Evolutionary conservation across 768 basidiomycete genomes (phyloP).

Genomic region (Lactarius psammicola): DNA sequence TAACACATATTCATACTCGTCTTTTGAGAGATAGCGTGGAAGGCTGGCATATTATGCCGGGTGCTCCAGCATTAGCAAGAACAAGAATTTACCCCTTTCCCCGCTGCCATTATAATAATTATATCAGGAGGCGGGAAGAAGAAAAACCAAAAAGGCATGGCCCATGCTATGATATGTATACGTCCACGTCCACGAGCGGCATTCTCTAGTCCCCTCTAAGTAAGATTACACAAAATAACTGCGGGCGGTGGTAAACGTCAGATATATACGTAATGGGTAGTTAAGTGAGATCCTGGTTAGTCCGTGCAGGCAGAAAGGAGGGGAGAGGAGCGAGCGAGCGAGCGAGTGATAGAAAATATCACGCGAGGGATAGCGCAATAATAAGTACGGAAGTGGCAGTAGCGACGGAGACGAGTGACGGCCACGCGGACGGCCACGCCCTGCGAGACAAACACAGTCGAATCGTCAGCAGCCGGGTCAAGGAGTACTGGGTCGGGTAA

Average conservation of each 20-base stretch:
- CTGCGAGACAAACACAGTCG: background rate
- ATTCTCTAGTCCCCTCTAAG: conserved; percentile 12
- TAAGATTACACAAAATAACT: conserved; percentile 17
- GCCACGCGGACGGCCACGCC: background rate
- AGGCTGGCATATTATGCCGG: too few species aligned
- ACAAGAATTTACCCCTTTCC: background rate
- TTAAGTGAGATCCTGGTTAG: conserved; percentile 10
- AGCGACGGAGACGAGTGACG: background rate
- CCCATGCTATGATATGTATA: background rate
- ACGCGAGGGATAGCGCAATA: conserved; percentile 11
- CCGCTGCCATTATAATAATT: background rate
- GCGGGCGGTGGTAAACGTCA: conserved; percentile 4
- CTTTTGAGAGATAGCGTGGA: too few species aligned
- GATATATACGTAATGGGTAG: background rate
- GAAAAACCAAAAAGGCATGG: background rate
- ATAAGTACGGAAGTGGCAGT: background rate
- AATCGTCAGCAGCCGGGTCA: background rate
- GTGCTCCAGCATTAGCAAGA: background rate
- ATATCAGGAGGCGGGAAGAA: background rate
- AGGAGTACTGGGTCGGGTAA: background rate
- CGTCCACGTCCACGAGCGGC: conserved; percentile 10
- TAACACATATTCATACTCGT: too few species aligned
- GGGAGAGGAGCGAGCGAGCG: background rate
- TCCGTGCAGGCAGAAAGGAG: conserved; percentile 4
- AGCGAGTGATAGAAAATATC: background rate